These are phyloP conservation scores for Aspergillus campestris DNA, from an alignment of 495 filamentous ascomycete genomes.

Conservation along the genomic window DNA sequence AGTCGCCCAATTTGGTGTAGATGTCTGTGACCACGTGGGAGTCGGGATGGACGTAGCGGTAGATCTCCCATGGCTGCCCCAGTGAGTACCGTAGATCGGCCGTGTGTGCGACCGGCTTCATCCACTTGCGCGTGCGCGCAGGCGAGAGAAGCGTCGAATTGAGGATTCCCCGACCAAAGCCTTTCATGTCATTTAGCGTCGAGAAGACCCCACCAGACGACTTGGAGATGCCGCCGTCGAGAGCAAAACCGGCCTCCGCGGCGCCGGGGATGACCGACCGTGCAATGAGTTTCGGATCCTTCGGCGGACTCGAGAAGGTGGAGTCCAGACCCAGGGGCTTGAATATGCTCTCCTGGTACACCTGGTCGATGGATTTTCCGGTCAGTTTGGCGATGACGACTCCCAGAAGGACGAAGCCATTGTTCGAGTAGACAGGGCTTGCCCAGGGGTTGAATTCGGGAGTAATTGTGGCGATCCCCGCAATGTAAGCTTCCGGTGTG, in stretches of 20 bases:
- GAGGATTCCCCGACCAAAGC: conserved; percentile 38
- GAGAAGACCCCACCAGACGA: conserved; percentile 27
- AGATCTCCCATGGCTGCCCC: conserved; percentile 40
- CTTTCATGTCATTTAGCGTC: conserved; percentile 20
- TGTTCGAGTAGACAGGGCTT: conserved; percentile 50
- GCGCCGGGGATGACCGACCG: conserved; percentile 16
- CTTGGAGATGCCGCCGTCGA: conserved; percentile 15
- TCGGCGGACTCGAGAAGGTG: conserved; percentile 31
- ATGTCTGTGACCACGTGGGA: conserved; percentile 25
- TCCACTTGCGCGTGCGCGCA: conserved; percentile 31
- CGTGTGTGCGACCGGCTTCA: conserved; percentile 43
- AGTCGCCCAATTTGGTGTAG: conserved; percentile 39
- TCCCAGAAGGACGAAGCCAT: conserved; percentile 43
- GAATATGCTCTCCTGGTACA: conserved; percentile 38
- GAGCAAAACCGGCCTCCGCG: conserved; percentile 23
- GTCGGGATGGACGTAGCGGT: conserved; percentile 19
- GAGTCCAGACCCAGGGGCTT: conserved; percentile 35
- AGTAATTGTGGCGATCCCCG: conserved; percentile 14
- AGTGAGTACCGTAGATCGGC: conserved; percentile 37
- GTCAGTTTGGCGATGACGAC: conserved; percentile 48
- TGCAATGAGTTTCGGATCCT: conserved; percentile 5
- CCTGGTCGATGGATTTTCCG: conserved; percentile 30
- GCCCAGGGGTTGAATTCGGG: conserved; percentile 41
- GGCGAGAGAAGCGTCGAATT: conserved; percentile 35
- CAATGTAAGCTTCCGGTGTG: conserved; percentile 1